These are phyloP conservation scores for Claviceps purpurea DNA, from an alignment of 2,329 filamentous ascomycete species.

Conservation along the genomic window DNA sequence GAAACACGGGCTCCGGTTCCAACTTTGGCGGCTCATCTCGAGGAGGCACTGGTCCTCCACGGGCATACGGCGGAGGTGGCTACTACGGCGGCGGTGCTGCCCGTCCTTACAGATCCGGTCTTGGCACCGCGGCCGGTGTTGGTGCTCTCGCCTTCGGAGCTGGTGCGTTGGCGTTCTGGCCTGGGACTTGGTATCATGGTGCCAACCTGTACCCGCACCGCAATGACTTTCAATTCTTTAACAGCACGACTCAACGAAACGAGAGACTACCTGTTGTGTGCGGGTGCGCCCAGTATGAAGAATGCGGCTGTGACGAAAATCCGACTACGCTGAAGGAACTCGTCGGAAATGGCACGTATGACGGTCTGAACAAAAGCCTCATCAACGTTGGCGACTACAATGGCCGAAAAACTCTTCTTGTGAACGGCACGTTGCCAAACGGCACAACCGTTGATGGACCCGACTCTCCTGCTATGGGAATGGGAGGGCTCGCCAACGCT, in stretches of 20 bases:
- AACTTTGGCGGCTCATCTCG: conserved; percentile 39
- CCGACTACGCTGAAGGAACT: conserved; percentile 41
- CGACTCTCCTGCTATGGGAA: conserved; percentile 19
- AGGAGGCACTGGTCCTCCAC: conserved; percentile 43
- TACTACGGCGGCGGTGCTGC: conserved; percentile 56
- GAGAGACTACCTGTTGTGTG: conserved; percentile 24
- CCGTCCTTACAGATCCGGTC: conserved; percentile 47
- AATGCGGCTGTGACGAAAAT: conserved; percentile 59
- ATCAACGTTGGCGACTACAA: conserved; percentile 39
- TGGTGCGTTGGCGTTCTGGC: conserved; percentile 42
- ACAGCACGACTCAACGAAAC: conserved; percentile 29
- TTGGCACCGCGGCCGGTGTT: conserved; percentile 35
- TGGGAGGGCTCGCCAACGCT: conserved; percentile 21
- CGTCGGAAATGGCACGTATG: conserved; percentile 51
- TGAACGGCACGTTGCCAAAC: conserved; percentile 66
- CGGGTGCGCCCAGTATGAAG: conserved; percentile 35
- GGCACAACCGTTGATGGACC: conserved; percentile 37
- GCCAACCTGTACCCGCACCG: conserved; percentile 44
- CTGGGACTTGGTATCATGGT: conserved; percentile 50
- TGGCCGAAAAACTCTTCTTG: conserved; percentile 41
- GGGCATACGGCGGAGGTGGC: conserved; percentile 44
- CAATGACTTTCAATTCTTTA: conserved; percentile 33
- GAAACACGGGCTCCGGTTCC: conserved; percentile 16
- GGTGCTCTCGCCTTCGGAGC: conserved; percentile 38
- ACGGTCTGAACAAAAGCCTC: conserved; percentile 44